Evolutionary conservation across 1,139 yeast genomes (phyloP).

Genomic region (Candida labiduridarum): DNA sequence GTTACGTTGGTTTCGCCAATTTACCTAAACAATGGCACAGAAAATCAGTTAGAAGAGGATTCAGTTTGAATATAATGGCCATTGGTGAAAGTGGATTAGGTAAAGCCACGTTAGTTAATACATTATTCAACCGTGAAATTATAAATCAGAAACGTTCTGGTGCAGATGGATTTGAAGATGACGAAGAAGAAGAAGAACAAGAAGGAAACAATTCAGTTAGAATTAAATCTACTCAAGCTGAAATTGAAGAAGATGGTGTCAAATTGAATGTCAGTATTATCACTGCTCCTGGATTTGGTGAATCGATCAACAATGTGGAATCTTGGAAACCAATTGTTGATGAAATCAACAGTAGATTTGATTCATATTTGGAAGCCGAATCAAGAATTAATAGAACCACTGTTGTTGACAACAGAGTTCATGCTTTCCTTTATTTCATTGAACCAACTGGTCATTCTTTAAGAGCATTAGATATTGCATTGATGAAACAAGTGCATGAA

Average conservation of each 20-base stretch:
- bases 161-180: constrained; percentile 16
- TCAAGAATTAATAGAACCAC: constrained; percentile 80
- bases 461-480: constrained; percentile 84
- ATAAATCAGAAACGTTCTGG: constrained; percentile 31
- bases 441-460: constrained; percentile 97
- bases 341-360: constrained; percentile 85
- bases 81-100: constrained; percentile 95
- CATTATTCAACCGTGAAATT: constrained; percentile 81
- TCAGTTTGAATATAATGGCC: constrained; percentile 82
- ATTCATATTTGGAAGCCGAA: constrained; percentile 86
- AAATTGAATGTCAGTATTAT: constrained; percentile 81
- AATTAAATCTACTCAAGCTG: constrained; percentile 69
- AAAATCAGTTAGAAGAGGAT: constrained; percentile 92
- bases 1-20: constrained; percentile 97
- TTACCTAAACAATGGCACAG: constrained; percentile 99
- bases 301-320: constrained; percentile 81
- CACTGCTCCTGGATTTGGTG: constrained; percentile 96
- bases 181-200: constrained; percentile 17
- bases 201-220: constrained; percentile 45
- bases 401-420: constrained; percentile 76
- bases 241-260: constrained; percentile 92
- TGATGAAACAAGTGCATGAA: constrained; percentile 86
- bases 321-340: constrained; percentile 94
- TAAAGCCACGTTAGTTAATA: constrained; percentile 87
- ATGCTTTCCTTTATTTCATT: constrained; percentile 85